Conservation (phyloP, 2,329 filamentous ascomycete genomes). For the Blastomyces emzantsi region DNA sequence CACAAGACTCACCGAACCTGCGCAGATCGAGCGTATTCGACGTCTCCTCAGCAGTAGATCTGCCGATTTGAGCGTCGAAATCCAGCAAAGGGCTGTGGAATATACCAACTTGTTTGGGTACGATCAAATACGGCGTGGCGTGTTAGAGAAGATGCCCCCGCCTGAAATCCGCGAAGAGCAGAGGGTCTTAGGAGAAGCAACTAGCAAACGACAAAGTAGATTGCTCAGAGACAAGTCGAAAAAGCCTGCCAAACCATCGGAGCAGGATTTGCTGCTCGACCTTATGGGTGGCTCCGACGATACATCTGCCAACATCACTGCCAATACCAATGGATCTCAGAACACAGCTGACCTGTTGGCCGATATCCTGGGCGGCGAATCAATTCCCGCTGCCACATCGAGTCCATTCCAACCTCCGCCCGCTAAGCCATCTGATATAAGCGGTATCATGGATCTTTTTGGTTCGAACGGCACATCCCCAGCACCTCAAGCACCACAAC, state of each 20-base stretch:
- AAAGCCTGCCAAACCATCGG: conserved; percentile 68
- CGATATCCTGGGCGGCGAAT: conserved; percentile 74
- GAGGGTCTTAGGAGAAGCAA: conserved; percentile 74
- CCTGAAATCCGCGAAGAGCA: conserved; percentile 96
- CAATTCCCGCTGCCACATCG: conserved; percentile 43
- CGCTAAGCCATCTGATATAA: conserved; percentile 44
- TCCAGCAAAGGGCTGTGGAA: conserved; percentile 92
- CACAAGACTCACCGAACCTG: conserved; percentile 69
- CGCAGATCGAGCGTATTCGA: conserved; percentile 80
- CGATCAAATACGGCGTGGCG: conserved; percentile 77
- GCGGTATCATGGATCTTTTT: conserved; percentile 89
- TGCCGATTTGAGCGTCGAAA: conserved; percentile 84
- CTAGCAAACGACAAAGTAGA: conserved; percentile 52
- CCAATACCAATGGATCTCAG: conserved; percentile 48
- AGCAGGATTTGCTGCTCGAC: conserved; percentile 85
- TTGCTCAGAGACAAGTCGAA: conserved; percentile 64
- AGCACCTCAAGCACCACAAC: conserved; percentile 41
- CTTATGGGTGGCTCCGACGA: conserved; percentile 75
- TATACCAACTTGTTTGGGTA: conserved; percentile 91
- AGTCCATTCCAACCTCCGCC: conserved; percentile 49
- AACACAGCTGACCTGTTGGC: conserved; percentile 82
- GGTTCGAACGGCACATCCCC: conserved; percentile 40
- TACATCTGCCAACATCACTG: conserved; percentile 49
- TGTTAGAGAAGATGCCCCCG: conserved; percentile 94
- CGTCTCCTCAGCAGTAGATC: conserved; percentile 68